Conservation (phyloP, 805 yeast species). For the Saccharomycopsis sp. region DNA sequence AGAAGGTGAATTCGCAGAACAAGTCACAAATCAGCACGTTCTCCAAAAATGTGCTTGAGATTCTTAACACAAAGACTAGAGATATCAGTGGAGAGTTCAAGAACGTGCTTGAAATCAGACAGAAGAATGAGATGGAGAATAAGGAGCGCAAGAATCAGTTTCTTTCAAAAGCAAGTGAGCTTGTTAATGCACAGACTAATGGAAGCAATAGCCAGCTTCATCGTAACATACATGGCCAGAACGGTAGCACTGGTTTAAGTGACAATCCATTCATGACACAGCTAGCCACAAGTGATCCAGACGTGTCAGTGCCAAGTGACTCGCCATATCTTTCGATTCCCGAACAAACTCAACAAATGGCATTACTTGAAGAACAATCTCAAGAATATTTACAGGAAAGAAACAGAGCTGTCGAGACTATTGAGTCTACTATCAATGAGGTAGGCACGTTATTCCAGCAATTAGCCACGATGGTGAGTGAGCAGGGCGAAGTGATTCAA, state of each 20-base stretch:
- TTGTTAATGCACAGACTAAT: neutral
- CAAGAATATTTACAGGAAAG: slow-evolving; percentile 72
- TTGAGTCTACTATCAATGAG: slow-evolving; percentile 94
- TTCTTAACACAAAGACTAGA: slow-evolving; percentile 83
- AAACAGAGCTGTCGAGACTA: slow-evolving; percentile 87
- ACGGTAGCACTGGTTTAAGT: neutral
- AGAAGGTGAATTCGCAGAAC: slow-evolving; percentile 27
- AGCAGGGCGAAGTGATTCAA: slow-evolving; percentile 94
- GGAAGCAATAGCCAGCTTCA: slow-evolving; percentile 12
- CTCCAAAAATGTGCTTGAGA: slow-evolving; percentile 78
- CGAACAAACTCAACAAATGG: slow-evolving; percentile 74
- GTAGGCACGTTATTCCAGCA: slow-evolving; percentile 93
- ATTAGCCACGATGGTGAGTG: slow-evolving; percentile 94
- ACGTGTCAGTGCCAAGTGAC: slow-evolving; percentile 37
- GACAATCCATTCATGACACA: slow-evolving; percentile 34
- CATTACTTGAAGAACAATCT: slow-evolving; percentile 78
- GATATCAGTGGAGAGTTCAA: slow-evolving; percentile 90
- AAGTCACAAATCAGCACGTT: slow-evolving; percentile 61
- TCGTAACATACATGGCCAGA: slow-evolving; percentile 11
- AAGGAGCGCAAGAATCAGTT: slow-evolving; percentile 81
- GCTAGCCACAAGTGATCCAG: slow-evolving; percentile 19
- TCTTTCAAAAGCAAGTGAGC: slow-evolving; percentile 38
- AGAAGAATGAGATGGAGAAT: slow-evolving; percentile 72
- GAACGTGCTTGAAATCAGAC: slow-evolving; percentile 81
- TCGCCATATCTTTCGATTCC: slow-evolving; percentile 57